These are phyloP conservation scores for Boletus pseudopeckii DNA, from an alignment of 768 basidiomycete genomes.

Conservation along the genomic window DNA sequence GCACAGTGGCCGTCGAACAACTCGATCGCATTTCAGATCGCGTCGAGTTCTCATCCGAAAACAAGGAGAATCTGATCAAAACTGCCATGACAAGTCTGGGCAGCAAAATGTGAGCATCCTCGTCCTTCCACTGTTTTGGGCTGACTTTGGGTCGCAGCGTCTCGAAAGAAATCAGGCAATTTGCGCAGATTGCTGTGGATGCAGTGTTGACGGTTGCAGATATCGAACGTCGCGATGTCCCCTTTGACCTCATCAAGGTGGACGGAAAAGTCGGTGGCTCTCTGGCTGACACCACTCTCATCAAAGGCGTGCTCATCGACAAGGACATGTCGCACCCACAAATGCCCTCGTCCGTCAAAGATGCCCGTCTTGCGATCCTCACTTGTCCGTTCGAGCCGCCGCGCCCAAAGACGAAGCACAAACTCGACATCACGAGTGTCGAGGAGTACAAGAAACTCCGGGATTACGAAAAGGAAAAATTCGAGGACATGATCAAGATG, in stretches of 20 bases:
- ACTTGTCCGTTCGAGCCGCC: conserved; percentile 99
- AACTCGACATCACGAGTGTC: conserved; percentile 93
- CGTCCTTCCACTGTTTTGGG: background rate
- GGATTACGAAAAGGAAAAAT: conserved; percentile 95
- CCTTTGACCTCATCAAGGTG: conserved; percentile 98
- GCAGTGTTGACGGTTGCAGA: conserved; percentile 95
- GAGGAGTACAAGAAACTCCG: conserved; percentile 96
- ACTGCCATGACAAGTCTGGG: conserved; percentile 95
- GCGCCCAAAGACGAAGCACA: conserved; percentile 98
- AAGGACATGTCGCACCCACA: conserved; percentile 99
- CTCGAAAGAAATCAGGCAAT: conserved; percentile 92
- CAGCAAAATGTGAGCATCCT: conserved; percentile 79
- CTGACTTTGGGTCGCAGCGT: conserved; percentile 55
- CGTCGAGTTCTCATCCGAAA: conserved; percentile 76
- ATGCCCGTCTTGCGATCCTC: conserved; percentile 92
- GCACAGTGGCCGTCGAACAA: conserved; percentile 83
- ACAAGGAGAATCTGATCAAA: conserved; percentile 87
- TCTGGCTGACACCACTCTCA: conserved; percentile 89
- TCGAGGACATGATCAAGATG: conserved; percentile 92
- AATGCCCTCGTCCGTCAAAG: conserved; percentile 86
- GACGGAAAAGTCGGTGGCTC: conserved; percentile 98
- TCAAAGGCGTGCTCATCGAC: conserved; percentile 97
- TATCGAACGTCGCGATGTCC: conserved; percentile 89
- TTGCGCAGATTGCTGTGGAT: conserved; percentile 97
- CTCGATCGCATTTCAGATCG: conserved; percentile 89